Evolutionary conservation across 805 yeast species (phyloP), one percentile per base, ranked within the genome.

Genomic region (Grigorovia humatica): DNA sequence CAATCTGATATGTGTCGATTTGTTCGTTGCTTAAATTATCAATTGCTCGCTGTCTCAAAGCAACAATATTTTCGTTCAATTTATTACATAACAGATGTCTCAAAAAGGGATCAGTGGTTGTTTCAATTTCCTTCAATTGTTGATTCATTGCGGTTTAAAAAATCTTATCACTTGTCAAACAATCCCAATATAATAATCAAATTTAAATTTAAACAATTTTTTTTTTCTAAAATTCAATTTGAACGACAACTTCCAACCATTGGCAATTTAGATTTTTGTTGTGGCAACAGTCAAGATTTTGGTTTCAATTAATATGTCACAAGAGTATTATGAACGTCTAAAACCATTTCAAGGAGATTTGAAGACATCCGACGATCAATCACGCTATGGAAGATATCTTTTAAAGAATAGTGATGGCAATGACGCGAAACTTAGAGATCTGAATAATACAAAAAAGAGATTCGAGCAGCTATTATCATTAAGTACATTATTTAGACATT

Each of bases 401-500:
- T 44, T 55, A 12, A 15, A 18, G 19, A 41, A 42, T 43, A 38
- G 38, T 40, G 46, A 51, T 23, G 42, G 35, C 11, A 44, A 48
- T 42, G 6, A n/a, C 15, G 44, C 38, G 18, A 47, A 49, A 18
- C 38, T 42, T 7, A 20, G 29, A 23, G 44, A 44, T 11, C 23
- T 78, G 2, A 75, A 75, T 51, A 81, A 78, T 43, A 83, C 88
- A 0, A 79, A 81, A n/a, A 78, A 80, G 58, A 70, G 90, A 57
- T 84, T 83, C 69, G 78, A 77, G 56, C 82, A 85, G 64, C 70
- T 85, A 43, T 64, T 85, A 46, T 83, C 86, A 0, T 66, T 85
- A 51, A 82, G 88, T 6, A 77, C 77, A 18, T 68, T 85, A 50
- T 85, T 85, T 67, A 75, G 78, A 55, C 88, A 83, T 63, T 85